Base-by-base conservation (phyloP, 2,329 filamentous ascomycete genomes). In the Fusarium foetens region DNA sequence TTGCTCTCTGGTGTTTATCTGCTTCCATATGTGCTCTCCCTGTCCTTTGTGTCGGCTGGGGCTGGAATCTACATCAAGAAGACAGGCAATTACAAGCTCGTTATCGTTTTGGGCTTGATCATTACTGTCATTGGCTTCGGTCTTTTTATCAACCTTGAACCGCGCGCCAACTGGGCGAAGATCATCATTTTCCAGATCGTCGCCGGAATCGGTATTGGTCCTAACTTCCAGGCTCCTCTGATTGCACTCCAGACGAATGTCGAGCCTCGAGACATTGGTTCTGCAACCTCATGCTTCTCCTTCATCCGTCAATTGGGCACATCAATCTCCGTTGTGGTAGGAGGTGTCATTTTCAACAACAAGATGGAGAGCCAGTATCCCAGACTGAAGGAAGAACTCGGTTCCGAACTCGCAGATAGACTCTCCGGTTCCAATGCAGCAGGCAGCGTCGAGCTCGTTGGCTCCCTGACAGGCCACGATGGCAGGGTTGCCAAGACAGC, bases 301-400 rank as follows among this genome's bases (percentile, higher is more conserved):
- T 93, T 93, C 77, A 85, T 91, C 12, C 89, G 92, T 25, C 92
- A 92, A 73, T 83, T 94, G 6, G 90, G 90, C 14, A 93, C 90
- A 0, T 87, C 90, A 5, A 87, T 91, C 25, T 90, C 90, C 1
- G 87, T 94, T 58, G 92, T 94, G 3, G 85, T 94, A 42, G 93
- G 93, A 29, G 90, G 92, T n/a, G 92, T 94, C 49, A 87, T 95
- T 41, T 94, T 95, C 82, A 91, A 94, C 81, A 94, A 95, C 78
- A 83, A 87, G 66, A 93, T 94, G 90, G 82, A 89, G 71, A 84
- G 83, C 51, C 87, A 89, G 73, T 83, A 86, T 33, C 76, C 81
- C 8, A 76, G 77, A 13, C 84, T 93, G 35, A 80, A 82, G 27
- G 75, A 81, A 35, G 80, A 86, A 8, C 84, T 93, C 0, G 87